A percentile compares a stretch with the other conserved stretches of the same genome.
phyloP scores from a whole-genome alignment of 768 basidiomycete species.

The Boletellus emodensis region DNA sequence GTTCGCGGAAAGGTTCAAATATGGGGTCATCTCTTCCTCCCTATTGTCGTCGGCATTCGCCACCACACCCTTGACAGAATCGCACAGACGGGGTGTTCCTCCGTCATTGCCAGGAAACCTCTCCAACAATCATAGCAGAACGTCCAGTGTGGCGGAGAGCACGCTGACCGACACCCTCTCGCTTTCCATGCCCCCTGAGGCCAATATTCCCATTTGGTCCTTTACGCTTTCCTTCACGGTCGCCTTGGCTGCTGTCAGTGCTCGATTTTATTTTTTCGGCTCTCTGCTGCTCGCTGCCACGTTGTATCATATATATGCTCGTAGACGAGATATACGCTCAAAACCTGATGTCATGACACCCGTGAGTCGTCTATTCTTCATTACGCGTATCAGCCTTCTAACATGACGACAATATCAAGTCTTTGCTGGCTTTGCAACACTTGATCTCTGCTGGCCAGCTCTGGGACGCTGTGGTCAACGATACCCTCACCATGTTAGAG shows the following conservation, averaged over 20 bases:
- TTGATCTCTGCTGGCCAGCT: slow-evolving; percentile 61
- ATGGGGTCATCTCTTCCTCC: slow-evolving; percentile 77
- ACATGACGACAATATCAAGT: slow-evolving; percentile 37
- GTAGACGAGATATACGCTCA: slow-evolving; percentile 27
- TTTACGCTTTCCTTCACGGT: slow-evolving; percentile 38
- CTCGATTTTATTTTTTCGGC: slow-evolving; percentile 41
- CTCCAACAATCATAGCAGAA: slow-evolving; percentile 35
- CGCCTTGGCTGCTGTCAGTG: slow-evolving; percentile 38
- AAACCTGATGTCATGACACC: slow-evolving; percentile 50
- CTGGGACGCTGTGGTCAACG: slow-evolving; percentile 74
- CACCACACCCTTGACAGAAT: slow-evolving; percentile 32
- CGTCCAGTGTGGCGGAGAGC: slow-evolving; percentile 37
- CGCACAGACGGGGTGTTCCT: slow-evolving; percentile 31
- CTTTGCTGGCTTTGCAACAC: slow-evolving; percentile 61
- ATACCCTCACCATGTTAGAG: slow-evolving; percentile 62
- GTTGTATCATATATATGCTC: slow-evolving; percentile 38
- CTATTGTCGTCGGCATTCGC: slow-evolving; percentile 59
- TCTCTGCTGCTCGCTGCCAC: slow-evolving; percentile 37
- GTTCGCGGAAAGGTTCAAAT: slow-evolving; percentile 80
- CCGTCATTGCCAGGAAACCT: slow-evolving; percentile 49
- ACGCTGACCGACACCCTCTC: slow-evolving; percentile 19
- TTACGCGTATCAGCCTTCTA: not conserved
- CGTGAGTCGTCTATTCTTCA: slow-evolving; percentile 36
- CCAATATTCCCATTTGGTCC: slow-evolving; percentile 35
- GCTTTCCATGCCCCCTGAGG: slow-evolving; percentile 31